Percentiles rank a stretch among this genome's conserved stretches.
These are phyloP conservation scores for Phytopythium boreale DNA, from an alignment of 352 stramenopile genomes.

Conservation along the genomic window DNA sequence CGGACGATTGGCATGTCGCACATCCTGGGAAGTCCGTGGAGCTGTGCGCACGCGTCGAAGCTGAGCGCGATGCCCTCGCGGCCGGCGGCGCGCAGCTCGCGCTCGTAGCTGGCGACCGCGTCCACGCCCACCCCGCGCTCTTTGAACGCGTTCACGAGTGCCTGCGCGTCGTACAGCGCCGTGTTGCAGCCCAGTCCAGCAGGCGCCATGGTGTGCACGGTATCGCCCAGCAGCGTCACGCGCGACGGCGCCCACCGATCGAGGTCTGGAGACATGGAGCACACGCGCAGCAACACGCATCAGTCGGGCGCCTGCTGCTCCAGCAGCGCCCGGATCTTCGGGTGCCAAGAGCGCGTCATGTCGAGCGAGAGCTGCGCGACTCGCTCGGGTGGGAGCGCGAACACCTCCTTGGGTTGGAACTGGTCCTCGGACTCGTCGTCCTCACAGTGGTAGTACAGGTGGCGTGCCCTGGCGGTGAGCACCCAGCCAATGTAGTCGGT, in stretches of 20 bases:
- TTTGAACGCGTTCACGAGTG: conserved; percentile 42
- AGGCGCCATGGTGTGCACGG: conserved; percentile 59
- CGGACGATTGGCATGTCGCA: conserved; percentile 33
- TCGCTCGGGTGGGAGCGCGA: conserved; percentile 34
- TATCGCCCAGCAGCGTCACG: conserved; percentile 58
- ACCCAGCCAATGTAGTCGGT: conserved; percentile 67
- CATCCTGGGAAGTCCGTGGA: conserved; percentile 42
- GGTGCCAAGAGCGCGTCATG: conserved; percentile 51
- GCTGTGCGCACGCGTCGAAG: conserved; percentile 35
- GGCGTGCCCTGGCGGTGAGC: conserved; percentile 38
- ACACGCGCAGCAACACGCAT: conserved; percentile 61
- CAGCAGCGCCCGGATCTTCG: conserved; percentile 38
- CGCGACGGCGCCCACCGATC: conserved; percentile 34
- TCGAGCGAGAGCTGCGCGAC: conserved; percentile 45
- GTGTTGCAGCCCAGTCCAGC: conserved; percentile 57
- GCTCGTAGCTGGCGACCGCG: conserved; percentile 52
- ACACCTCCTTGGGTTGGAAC: conserved; percentile 3
- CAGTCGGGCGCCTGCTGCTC: conserved; percentile 39
- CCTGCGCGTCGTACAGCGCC: conserved; percentile 45
- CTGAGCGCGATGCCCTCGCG: conserved; percentile 39
- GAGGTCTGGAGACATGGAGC: conserved; percentile 53
- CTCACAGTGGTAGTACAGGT: conserved; percentile 35
- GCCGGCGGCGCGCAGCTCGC: conserved; percentile 45
- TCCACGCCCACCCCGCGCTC: conserved; percentile 39
- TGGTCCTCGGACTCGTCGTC: conserved; percentile 1